Evolutionary conservation across 108 stramenopile genomes (phyloP).

Genomic region (Cylindrotheca closterium): DNA sequence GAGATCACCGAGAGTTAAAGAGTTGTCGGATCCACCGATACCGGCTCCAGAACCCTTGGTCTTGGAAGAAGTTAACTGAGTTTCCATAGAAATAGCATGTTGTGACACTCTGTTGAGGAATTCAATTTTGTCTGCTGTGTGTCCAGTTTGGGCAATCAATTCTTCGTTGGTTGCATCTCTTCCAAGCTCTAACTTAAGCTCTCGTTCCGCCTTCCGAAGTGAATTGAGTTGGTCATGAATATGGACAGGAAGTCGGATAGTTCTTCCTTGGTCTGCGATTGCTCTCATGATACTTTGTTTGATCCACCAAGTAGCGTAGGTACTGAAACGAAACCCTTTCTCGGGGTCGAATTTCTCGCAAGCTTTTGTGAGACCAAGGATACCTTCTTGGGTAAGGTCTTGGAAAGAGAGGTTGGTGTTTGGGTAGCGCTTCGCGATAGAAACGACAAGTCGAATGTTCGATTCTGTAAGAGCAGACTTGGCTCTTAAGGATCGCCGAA

Average conservation of each 20-base stretch:
- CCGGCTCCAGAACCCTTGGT: slow-evolving; percentile 80
- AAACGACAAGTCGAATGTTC: slow-evolving; percentile 89
- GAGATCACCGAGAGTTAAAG: slow-evolving; percentile 67
- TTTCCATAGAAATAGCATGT: slow-evolving; percentile 78
- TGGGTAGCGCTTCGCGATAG: slow-evolving; percentile 89
- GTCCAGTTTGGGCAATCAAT: slow-evolving; percentile 53
- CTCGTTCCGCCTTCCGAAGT: slow-evolving; percentile 67
- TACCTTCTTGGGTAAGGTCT: slow-evolving; percentile 95
- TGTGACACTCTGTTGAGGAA: slow-evolving; percentile 72
- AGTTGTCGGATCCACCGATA: slow-evolving; percentile 57
- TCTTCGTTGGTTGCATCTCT: slow-evolving; percentile 80
- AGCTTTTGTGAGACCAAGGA: slow-evolving; percentile 88
- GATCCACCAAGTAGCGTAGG: slow-evolving; percentile 99
- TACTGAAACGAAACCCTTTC: slow-evolving; percentile 91
- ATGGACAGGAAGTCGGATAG: slow-evolving; percentile 91
- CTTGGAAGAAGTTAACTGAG: slow-evolving; percentile 59
- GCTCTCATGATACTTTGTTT: slow-evolving; percentile 94
- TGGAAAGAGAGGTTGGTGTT: slow-evolving; percentile 78
- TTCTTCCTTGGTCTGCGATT: slow-evolving; percentile 90
- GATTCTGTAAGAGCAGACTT: slow-evolving; percentile 85
- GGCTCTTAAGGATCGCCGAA: slow-evolving; percentile 79
- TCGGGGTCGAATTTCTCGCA: slow-evolving; percentile 97
- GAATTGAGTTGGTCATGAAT: slow-evolving; percentile 81
- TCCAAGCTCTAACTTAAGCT: slow-evolving; percentile 68
- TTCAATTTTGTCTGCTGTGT: slow-evolving; percentile 75